Conservation (phyloP, 2,329 filamentous ascomycete genomes). For the Bipolaris sorokiniana region DNA sequence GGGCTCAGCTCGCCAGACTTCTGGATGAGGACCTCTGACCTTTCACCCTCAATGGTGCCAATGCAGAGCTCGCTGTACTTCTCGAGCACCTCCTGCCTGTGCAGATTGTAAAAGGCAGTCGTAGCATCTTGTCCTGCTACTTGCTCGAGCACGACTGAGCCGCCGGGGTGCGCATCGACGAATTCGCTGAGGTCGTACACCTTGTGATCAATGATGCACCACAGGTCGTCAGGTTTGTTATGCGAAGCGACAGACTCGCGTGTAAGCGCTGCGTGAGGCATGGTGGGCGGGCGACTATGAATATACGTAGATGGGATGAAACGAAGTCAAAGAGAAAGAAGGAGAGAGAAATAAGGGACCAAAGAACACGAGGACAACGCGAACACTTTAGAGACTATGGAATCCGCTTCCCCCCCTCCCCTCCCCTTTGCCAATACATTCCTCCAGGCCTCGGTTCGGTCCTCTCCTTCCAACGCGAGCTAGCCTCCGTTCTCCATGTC, state of each 20-base stretch:
- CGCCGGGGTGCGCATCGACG: constrained; percentile 82
- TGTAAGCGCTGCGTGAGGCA: constrained; percentile 50
- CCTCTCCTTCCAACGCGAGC: constrained; percentile 22
- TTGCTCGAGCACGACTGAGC: constrained; percentile 78
- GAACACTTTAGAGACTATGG: too few relatives aligned
- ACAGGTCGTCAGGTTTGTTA: constrained; percentile 75
- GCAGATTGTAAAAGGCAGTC: constrained; percentile 86
- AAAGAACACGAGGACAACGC: constrained; percentile 3
- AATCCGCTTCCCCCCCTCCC: too few relatives aligned
- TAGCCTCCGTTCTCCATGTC: constrained; percentile 24
- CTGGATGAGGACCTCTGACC: constrained; percentile 72
- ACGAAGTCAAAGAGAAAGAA: background rate
- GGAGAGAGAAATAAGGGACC: background rate
- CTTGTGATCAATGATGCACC: constrained; percentile 85
- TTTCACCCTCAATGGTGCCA: constrained; percentile 77
- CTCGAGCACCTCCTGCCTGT: constrained; percentile 84
- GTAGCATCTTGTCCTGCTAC: constrained; percentile 84
- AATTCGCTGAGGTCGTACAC: constrained; percentile 90
- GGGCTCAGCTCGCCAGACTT: constrained; percentile 73
- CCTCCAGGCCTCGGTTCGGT: constrained; percentile 15
- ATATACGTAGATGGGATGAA: background rate
- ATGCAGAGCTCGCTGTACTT: constrained; percentile 79
- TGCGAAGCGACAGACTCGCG: constrained; percentile 73
- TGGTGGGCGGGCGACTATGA: constrained; percentile 18
- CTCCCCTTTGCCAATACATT: too few relatives aligned